A percentile compares a stretch with the other conserved stretches of the same genome.
Conservation (phyloP, 1,284 basidiomycete genomes). For the Fistulina hepatica region DNA sequence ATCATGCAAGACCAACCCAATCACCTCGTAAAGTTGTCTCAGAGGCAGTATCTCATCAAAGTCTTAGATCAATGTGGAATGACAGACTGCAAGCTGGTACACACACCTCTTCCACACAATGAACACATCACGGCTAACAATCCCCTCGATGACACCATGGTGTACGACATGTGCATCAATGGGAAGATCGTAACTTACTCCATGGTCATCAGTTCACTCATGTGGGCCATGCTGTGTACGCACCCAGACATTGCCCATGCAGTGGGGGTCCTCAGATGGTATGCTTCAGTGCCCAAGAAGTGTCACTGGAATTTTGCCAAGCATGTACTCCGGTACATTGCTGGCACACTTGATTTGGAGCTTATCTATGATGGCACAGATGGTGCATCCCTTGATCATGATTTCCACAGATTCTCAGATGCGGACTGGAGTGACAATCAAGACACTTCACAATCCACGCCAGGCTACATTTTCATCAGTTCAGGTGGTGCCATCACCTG, state of each 20-base stretch:
- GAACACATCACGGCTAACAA: conserved; percentile 9
- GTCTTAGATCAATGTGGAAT: conserved; percentile 23
- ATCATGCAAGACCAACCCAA: conserved; percentile 17
- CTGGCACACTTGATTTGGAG: conserved; percentile 14
- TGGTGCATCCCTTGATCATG: conserved; percentile 11
- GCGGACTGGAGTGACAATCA: conserved; percentile 15
- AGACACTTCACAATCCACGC: conserved; percentile 16
- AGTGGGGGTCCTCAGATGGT: conserved; percentile 15
- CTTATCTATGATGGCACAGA: conserved; percentile 12
- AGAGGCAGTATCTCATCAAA: conserved; percentile 21
- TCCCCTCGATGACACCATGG: conserved; percentile 6
- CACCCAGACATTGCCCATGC: conserved; percentile 16
- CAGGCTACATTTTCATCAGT: conserved; percentile 21
- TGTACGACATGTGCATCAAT: conserved; percentile 2
- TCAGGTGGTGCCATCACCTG: conserved; percentile 21
- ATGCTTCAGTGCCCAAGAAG: conserved; percentile 11
- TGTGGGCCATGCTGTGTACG: conserved; percentile 17
- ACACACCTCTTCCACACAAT: conserved; percentile 20
- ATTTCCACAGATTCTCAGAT: conserved; percentile 17
- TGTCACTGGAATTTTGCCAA: conserved; percentile 17
- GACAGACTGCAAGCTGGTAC: conserved; percentile 17
- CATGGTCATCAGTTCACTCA: conserved; percentile 15
- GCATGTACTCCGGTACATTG: conserved; percentile 19
- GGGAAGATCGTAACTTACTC: conserved; percentile 7
- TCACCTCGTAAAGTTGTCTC: conserved; percentile 20